A percentile compares a stretch with the other conserved stretches of the same genome.
Evolutionary conservation across 2,329 filamentous ascomycete species (phyloP).

Genomic region (Bipolaris oryzae): DNA sequence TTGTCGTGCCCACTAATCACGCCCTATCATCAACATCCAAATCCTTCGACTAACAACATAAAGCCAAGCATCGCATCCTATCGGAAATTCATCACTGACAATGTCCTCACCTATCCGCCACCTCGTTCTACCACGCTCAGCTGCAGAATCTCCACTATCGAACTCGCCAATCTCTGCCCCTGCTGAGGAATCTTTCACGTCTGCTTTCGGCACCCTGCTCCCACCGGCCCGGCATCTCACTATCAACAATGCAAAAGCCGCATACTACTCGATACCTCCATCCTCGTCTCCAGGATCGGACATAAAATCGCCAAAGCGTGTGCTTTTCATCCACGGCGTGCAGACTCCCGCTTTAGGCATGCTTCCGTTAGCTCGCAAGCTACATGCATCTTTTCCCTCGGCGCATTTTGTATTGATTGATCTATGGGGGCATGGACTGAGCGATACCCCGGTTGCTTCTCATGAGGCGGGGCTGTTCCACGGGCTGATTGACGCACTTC

Average conservation of each 20-base stretch:
- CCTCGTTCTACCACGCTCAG: conserved; percentile 37
- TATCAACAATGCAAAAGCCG: conserved; percentile 45
- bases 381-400: conserved; percentile 46
- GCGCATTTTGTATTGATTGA: conserved; percentile 55
- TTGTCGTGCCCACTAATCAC: background rate
- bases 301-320: conserved; percentile 23
- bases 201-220: conserved; percentile 49
- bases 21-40: conserved; percentile 2
- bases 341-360: conserved; percentile 59
- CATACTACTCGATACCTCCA: conserved; percentile 49
- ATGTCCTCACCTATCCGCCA: background rate
- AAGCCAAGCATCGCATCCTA: background rate
- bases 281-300: conserved; percentile 46
- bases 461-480: conserved; percentile 55
- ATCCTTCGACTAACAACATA: conserved; percentile 1
- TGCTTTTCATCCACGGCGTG: conserved; percentile 59
- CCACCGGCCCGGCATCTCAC: conserved; percentile 47
- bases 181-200: conserved; percentile 46
- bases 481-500: conserved; percentile 47
- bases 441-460: conserved; percentile 53
- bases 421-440: conserved; percentile 62
- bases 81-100: background rate
- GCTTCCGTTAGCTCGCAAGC: conserved; percentile 48
- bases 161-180: conserved; percentile 44
- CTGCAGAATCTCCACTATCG: conserved; percentile 4